Evolutionary conservation across 192 early-diverging fungal genomes (phyloP), one percentile per base, ranked within the genome.

Genomic region (Endogone sp.): DNA sequence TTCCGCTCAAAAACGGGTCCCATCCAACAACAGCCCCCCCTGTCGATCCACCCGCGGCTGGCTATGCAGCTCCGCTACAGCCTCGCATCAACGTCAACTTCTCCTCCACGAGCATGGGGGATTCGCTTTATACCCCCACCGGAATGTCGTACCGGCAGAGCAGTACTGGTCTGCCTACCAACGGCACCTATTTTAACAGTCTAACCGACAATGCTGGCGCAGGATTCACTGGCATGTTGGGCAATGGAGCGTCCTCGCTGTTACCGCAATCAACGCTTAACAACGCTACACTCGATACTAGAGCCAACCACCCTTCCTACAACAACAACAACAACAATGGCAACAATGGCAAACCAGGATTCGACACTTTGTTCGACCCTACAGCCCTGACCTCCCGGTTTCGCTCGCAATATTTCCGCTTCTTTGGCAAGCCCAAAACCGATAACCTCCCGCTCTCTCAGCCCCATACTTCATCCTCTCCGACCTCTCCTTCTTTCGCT

Each of bases 341-440:
- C n/a, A n/a, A n/a, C n/a, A n/a, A n/a, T 16, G 37, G 37, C 37
- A 49, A 49, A 16, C 37, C 37, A 6, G 9, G 9, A 16, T 16
- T 49, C 37, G 37, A 49, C 37, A 16, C 64, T 49, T 3, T 56
- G 20, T 13, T 37, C 25, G 28, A 13, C 26, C 59, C 75, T 73
- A 23, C 64, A 66, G 3, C 70, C 73, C 25, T 73, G 61, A 32
- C 72, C 69, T 24, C 71, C 70, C 44, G 66, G 71, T 23, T 66
- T 65, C 16, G 54, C 68, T 3, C 64, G 72, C 24, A 67, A 74
- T 29, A 62, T 62, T 3, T 65, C 49, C 23, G 73, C 74, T 3
- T 31, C 29, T 23, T 68, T 67, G 9, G 32, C 64, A 13, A 56
- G 54, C 59, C 64, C 56, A 37, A 64, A 58, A 57, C 71, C 65